Percentiles rank a stretch among this genome's conserved stretches.
Evolutionary conservation across 129 eudicot genomes (phyloP).

Genomic region (Arctium lappa): DNA sequence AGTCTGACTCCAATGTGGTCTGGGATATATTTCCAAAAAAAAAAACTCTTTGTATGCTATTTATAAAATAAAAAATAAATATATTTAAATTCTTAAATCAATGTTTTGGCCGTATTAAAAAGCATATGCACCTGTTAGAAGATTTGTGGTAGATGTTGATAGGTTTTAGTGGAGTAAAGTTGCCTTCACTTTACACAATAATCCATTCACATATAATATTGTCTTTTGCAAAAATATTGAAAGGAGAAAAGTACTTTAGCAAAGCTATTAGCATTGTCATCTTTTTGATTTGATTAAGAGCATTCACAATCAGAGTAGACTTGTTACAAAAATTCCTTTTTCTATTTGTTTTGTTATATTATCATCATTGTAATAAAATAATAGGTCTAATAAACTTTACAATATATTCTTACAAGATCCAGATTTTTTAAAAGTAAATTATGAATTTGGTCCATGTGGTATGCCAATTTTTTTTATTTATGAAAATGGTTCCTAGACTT

Average conservation of each 20-base stretch:
- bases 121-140: neutral
- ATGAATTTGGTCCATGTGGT: no score
- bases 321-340: neutral
- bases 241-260: conserved; percentile 7
- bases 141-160: neutral
- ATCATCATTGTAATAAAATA: no score
- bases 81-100: neutral
- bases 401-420: no score
- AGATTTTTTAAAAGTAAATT: no score
- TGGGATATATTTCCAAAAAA: no score
- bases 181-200: conserved; percentile 12
- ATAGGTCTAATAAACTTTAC: no score
- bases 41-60: neutral
- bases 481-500: no score
- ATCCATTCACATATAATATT: conserved; percentile 15
- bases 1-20: no score
- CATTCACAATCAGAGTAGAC: neutral
- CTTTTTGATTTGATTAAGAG: neutral
- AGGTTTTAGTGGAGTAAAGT: conserved; percentile 23
- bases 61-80: neutral
- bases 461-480: no score
- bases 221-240: neutral
- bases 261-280: conserved; percentile 3
- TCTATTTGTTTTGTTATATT: no score
- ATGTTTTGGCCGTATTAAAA: neutral